These are phyloP conservation scores for Mycena metata DNA, from an alignment of 768 basidiomycete genomes.

Conservation along the genomic window DNA sequence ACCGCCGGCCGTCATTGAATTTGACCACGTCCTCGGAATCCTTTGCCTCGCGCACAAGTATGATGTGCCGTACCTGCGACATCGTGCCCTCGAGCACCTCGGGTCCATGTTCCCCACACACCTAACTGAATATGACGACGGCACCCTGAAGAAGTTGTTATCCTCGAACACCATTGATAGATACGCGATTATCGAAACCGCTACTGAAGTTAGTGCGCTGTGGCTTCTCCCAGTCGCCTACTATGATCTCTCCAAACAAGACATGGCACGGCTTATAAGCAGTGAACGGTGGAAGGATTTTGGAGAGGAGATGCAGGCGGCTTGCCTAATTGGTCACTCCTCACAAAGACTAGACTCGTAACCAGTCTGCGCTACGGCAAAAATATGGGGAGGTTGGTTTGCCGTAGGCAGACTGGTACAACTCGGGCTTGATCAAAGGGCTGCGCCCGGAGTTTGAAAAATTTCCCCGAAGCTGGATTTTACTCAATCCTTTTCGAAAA, in stretches of 20 bases:
- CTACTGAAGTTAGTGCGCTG: constrained; percentile 10
- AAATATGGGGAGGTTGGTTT: too few relatives aligned
- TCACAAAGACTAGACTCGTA: too few relatives aligned
- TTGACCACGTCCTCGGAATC: background rate
- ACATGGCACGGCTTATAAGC: background rate
- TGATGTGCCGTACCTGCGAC: constrained; percentile 16
- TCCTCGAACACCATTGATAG: too few relatives aligned
- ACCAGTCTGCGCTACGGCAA: too few relatives aligned
- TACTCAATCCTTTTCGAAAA: too few relatives aligned
- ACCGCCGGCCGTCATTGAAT: background rate
- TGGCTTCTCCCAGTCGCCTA: constrained; percentile 24
- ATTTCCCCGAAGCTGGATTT: too few relatives aligned
- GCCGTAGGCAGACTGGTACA: too few relatives aligned
- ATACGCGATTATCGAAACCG: background rate
- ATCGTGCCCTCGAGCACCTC: constrained; percentile 15
- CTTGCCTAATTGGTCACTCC: background rate
- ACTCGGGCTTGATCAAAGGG: too few relatives aligned
- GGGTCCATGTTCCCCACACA: background rate
- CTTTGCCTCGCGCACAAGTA: constrained; percentile 19
- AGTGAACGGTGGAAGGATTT: background rate
- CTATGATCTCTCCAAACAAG: constrained; percentile 4
- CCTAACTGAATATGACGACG: constrained; percentile 3
- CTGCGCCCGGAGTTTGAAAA: too few relatives aligned
- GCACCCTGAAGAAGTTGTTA: too few relatives aligned
- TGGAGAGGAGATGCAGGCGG: background rate